Evolutionary conservation across 768 basidiomycete genomes (phyloP), one percentile per base, ranked within the genome.

Genomic region (Dioszegia crocea): DNA sequence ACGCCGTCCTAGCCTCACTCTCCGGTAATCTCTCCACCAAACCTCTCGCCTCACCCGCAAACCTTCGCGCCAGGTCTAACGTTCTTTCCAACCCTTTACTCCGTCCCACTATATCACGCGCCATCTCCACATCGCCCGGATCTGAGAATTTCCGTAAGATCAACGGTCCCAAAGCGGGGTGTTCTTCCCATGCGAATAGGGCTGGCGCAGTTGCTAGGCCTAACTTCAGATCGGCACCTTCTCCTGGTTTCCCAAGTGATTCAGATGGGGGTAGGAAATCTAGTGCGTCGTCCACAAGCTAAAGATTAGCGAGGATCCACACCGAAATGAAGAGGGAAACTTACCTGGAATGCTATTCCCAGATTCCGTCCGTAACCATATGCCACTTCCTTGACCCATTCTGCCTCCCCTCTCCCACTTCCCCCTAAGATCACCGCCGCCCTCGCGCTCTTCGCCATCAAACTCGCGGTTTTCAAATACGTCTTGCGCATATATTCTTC

Each of bases 261-360:
- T 86, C 80, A 4, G 84, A 82, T 11, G 86, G 86, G 0, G 88
- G 84, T 48, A 92, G 88, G 72, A 91, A 98, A 78, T 98, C 96
- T 2, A 99, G 80, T 33, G 92, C 83, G 72, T 99, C 96, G 74
- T 99, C 96, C 47, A 98, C 87, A 10, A 99, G 86, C 91, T 94
- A 38, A 27, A 54, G 44, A 56, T 56, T 45, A 62, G 61, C 43
- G 12, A 26, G n/a, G n/a, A n/a, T n/a, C n/a, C n/a, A n/a, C 38
- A 30, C 4, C 23, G 33, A 41, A 21, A 19, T 33, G 33, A 33
- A 48, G 45, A 5, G 9, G 26, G 36, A 36, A 17, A 76, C 80
- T 54, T 62, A 91, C 91, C 83, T 96, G 93, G 79, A 97, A 96
- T n/a, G 92, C 90, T 61, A 93, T 88, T 2, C 92, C 91, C 17